phyloP scores from a whole-genome alignment of 106 monocot species.

The Vanilla planifolia region DNA sequence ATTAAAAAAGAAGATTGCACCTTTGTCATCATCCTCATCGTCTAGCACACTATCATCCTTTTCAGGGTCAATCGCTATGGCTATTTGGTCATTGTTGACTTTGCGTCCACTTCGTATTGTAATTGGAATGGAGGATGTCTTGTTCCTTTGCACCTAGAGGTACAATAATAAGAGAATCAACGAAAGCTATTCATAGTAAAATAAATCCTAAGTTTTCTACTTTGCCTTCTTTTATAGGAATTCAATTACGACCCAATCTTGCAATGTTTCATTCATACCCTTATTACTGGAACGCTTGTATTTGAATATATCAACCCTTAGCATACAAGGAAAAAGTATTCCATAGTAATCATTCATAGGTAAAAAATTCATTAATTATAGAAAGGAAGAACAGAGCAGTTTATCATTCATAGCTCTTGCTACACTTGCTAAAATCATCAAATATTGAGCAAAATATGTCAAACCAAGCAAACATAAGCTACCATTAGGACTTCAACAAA shows the following conservation, averaged over 20 bases:
- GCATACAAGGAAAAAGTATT: no score
- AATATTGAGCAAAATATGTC: background rate
- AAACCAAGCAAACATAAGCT: background rate
- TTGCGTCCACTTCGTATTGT: slow-evolving; percentile 63
- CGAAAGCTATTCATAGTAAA: background rate
- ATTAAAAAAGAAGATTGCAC: slow-evolving; percentile 12
- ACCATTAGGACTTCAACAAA: background rate
- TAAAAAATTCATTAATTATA: no score
- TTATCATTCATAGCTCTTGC: no score
- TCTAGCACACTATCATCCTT: slow-evolving; percentile 30
- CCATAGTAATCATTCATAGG: no score
- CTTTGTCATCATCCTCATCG: slow-evolving; percentile 98
- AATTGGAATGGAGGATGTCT: slow-evolving; percentile 25
- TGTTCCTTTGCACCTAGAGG: slow-evolving; percentile 56
- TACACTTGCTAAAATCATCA: background rate
- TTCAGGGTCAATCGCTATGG: slow-evolving; percentile 73
- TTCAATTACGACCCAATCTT: no score
- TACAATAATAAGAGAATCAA: background rate
- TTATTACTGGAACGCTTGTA: no score
- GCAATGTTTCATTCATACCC: no score
- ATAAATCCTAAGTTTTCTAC: background rate
- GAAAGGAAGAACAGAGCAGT: no score
- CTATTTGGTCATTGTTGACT: slow-evolving; percentile 78
- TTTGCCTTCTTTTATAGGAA: no score
- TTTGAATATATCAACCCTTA: no score